phyloP scores from a whole-genome alignment of 2,329 filamentous ascomycete species.

The Aspergillus floridensis region DNA sequence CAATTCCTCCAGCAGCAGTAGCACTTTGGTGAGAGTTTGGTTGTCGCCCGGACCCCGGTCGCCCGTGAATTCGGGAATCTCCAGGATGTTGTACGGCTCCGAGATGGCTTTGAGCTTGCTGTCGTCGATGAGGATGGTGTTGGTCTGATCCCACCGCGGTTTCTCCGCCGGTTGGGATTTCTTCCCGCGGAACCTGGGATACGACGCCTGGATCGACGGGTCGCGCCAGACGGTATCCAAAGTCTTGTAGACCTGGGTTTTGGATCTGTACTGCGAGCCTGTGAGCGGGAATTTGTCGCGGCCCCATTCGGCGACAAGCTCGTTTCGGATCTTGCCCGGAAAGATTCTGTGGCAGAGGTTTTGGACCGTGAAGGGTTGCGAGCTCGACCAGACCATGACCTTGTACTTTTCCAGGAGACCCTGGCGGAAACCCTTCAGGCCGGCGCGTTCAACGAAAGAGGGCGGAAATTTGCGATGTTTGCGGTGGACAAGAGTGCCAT shows the following conservation, averaged over 20 bases:
- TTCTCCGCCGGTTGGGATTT: slow-evolving; percentile 10
- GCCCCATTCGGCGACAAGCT: slow-evolving; percentile 71
- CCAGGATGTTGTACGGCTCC: slow-evolving; percentile 80
- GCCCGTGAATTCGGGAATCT: slow-evolving; percentile 71
- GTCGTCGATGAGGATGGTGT: slow-evolving; percentile 90
- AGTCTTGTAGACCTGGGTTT: slow-evolving; percentile 88
- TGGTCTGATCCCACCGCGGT: slow-evolving; percentile 69
- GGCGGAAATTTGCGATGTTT: slow-evolving; percentile 52
- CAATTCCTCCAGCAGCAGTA: slow-evolving; percentile 53
- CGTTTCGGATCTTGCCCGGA: slow-evolving; percentile 48
- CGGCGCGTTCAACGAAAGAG: slow-evolving; percentile 64
- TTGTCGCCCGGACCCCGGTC: slow-evolving; percentile 41
- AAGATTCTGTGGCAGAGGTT: slow-evolving; percentile 61
- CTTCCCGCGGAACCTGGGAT: slow-evolving; percentile 29
- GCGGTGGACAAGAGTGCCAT: slow-evolving; percentile 82
- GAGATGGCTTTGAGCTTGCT: slow-evolving; percentile 72
- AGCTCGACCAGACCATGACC: slow-evolving; percentile 90
- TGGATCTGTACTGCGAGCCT: slow-evolving; percentile 60
- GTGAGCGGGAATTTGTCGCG: slow-evolving; percentile 73
- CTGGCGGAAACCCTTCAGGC: slow-evolving; percentile 65
- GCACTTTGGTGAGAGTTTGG: slow-evolving; percentile 51
- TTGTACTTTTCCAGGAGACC: slow-evolving; percentile 72
- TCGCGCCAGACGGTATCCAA: slow-evolving; percentile 68
- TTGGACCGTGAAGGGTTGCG: slow-evolving; percentile 68
- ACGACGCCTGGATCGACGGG: slow-evolving; percentile 42